Percentiles rank a stretch among this genome's conserved stretches.
Evolutionary conservation across 2,329 filamentous ascomycete species (phyloP).

Genomic region (Domatiomyces catenatus): DNA sequence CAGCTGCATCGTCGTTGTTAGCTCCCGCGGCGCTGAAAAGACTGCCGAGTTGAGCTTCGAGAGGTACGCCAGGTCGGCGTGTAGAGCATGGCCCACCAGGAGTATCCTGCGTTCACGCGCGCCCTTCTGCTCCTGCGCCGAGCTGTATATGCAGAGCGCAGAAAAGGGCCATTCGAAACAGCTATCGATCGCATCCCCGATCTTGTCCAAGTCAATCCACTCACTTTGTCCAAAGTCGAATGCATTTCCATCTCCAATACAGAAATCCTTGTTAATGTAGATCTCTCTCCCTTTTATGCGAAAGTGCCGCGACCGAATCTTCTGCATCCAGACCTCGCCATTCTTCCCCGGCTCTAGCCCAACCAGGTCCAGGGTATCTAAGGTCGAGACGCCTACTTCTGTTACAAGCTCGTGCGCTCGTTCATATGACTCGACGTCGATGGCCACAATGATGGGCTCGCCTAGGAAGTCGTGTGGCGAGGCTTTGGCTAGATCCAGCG

Average conservation of each 20-base stretch:
- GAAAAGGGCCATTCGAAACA: constrained; percentile 46
- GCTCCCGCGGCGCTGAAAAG: constrained; percentile 22
- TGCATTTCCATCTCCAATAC: constrained; percentile 57
- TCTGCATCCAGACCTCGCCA: constrained; percentile 50
- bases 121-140: constrained; percentile 5
- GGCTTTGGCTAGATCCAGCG: constrained; percentile 32
- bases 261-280: constrained; percentile 51
- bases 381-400: constrained; percentile 68
- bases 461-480: constrained; percentile 35
- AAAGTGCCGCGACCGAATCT: constrained; percentile 59
- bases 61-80: constrained; percentile 54
- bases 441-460: constrained; percentile 54
- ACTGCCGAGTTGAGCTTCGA: constrained; percentile 46
- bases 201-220: constrained; percentile 33
- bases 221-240: constrained; percentile 57
- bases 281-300: constrained; percentile 54
- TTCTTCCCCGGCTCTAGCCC: constrained; percentile 43
- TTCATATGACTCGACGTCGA: constrained; percentile 79
- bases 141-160: constrained; percentile 14
- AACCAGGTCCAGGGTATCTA: constrained; percentile 53
- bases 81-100: constrained; percentile 62
- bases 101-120: constrained; percentile 44
- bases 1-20: constrained; percentile 3
- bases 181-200: constrained; percentile 32
- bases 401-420: constrained; percentile 50